Base-by-base conservation (phyloP, 768 basidiomycete species). In the Boletus rubroflammeus region DNA sequence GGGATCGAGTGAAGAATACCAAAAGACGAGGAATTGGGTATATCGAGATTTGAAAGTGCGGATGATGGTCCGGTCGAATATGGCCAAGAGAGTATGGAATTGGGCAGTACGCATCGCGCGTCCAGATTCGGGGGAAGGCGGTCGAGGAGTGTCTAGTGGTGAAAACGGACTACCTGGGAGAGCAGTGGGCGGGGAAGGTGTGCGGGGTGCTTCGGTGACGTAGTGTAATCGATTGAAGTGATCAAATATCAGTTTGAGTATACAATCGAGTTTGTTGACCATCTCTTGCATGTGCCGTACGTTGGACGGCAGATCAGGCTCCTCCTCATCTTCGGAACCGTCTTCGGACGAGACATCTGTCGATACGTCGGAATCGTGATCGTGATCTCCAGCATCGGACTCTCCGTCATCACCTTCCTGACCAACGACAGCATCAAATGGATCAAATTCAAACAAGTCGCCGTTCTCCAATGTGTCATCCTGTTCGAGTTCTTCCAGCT, bases 1-100 rank as follows among this genome's bases (percentile, higher is more conserved):
- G 2, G 88, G 77, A 61, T 93, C 86, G 48, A 96, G 85, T 0
- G 96, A 98, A 21, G 94, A 81, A 65, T 87, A 93, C 85, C 93
- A 97, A 77, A 99, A 99, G 43, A 98, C 65, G 56, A 99, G 81
- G 73, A 99, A 99, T 64, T 98, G 97, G 14, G 93, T 94, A 70
- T 98, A 97, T 36, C 95, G 90, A 0, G 94, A 97, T 65, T 95
- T 94, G 76, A 97, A 97, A 2, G 97, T 98, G 36, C 86, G 89
- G 46, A 99, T 81, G 67, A 99, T 93, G 35, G 86, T 86, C 38
- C 92, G 84, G 68, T 97, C 93, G 64, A 99, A 99, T 58, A 98
- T 93, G 58, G 88, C 84, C 47, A 99, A 83, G 19, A 99, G 85
- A 28, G 88, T 81, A 61, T 90, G 81, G 69, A 98, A 98, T 60